These are phyloP conservation scores for Kurtzmaniella cleridarum DNA, from an alignment of 805 yeast species.

Conservation along the genomic window DNA sequence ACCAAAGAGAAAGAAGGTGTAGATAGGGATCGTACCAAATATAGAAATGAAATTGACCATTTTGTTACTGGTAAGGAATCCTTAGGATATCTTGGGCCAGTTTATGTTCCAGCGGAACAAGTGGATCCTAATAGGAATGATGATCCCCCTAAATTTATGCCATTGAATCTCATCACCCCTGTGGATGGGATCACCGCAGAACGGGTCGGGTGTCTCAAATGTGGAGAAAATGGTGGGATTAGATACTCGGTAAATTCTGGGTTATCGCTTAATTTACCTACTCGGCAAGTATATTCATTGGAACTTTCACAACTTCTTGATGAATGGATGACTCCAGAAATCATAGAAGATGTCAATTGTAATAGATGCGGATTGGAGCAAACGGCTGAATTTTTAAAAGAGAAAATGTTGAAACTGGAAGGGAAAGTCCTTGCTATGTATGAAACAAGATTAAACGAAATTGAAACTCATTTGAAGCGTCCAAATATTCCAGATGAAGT, in stretches of 20 bases:
- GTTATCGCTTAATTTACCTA: slow-evolving; percentile 64
- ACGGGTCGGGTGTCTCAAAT: slow-evolving; percentile 81
- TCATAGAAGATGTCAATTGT: slow-evolving; percentile 91
- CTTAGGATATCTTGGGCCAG: slow-evolving; percentile 57
- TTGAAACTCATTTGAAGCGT: slow-evolving; percentile 47
- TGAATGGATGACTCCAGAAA: slow-evolving; percentile 74
- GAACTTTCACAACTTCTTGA: slow-evolving; percentile 48
- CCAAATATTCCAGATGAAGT: slow-evolving; percentile 77
- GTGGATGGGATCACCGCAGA: slow-evolving; percentile 88
- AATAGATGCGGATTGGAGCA: slow-evolving; percentile 80
- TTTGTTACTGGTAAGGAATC: slow-evolving; percentile 35
- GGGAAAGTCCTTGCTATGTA: slow-evolving; percentile 27
- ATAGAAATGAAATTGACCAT: slow-evolving; percentile 15
- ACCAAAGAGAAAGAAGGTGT: slow-evolving; percentile 11
- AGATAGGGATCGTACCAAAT: slow-evolving; percentile 17
- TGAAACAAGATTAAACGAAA: slow-evolving; percentile 21
- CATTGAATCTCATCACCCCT: slow-evolving; percentile 69
- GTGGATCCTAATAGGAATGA: slow-evolving; percentile 62
- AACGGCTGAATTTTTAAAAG: slow-evolving; percentile 46
- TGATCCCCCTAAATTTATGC: slow-evolving; percentile 39
- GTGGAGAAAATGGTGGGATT: slow-evolving; percentile 94
- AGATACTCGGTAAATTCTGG: slow-evolving; percentile 77
- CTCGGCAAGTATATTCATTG: slow-evolving; percentile 22
- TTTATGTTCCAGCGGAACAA: slow-evolving; percentile 67
- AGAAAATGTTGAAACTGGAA: slow-evolving; percentile 29